Evolutionary conservation across 2,329 filamentous ascomycete species (phyloP), one percentile per base, ranked within the genome.

Genomic region (Beauveria sp.): DNA sequence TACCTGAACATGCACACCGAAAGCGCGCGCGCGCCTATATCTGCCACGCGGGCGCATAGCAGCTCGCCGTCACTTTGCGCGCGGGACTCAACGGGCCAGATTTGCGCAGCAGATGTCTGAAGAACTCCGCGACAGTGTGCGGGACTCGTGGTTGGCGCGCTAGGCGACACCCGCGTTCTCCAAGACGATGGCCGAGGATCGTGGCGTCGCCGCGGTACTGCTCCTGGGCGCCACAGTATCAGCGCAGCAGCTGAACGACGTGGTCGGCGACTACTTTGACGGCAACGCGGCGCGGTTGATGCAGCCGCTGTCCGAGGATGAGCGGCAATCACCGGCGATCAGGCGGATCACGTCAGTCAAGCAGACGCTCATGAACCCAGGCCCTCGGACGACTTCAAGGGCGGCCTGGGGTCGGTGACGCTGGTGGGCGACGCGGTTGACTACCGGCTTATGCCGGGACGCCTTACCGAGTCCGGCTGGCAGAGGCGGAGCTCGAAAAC

Each of bases 91-190:
- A 30, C 8, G 28, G 28, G 28, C 28, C 50, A 16, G 63, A 64
- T 62, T 67, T 67, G 53, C 73, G 68, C 3, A 62, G 52, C 9
- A 50, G 3, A 61, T 61, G 57, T n/a, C 34, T n/a, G 46, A 47
- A 16, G 22, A 47, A 5, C 26, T 63, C 12, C 26, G 14, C 20
- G 16, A 16, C 7, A 18, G n/a, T n/a, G 46, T 56, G 34, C 18
- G 46, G 16, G 52, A 56, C 37, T 30, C 30, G 20, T 20, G n/a
- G 24, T 64, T 83, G 3, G 67, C 70, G 5, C 65, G 70, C 1
- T 84, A 80, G 79, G 72, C 83, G 14, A 70, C 80, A 63, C 81
- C 80, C 0, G 62, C 69, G 4, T 84, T 83, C 64, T 75, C 69
- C 26, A 84, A 80, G 0, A 83, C 80, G 0, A 79, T 73, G 0